These are phyloP conservation scores for Blumeriella jaapii DNA, from an alignment of 2,329 filamentous ascomycete genomes.

Conservation along the genomic window DNA sequence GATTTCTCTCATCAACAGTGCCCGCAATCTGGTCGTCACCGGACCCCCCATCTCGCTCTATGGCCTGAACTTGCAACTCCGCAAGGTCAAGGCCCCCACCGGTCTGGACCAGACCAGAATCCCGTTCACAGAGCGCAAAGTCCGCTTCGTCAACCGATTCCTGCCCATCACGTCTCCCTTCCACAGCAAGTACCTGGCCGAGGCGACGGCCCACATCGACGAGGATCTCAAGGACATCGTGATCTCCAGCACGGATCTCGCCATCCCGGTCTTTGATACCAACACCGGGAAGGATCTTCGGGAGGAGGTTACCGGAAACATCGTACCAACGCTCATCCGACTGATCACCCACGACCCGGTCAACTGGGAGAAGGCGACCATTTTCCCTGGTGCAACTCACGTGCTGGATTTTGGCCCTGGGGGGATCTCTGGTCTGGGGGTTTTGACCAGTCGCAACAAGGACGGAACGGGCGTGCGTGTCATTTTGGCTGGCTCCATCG, in stretches of 20 bases:
- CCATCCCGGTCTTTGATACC: constrained; percentile 82
- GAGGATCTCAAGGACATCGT: constrained; percentile 76
- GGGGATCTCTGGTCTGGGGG: constrained; percentile 90
- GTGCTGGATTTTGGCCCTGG: constrained; percentile 95
- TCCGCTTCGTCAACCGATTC: constrained; percentile 94
- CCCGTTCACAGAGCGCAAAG: constrained; percentile 89
- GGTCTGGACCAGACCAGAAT: constrained; percentile 91
- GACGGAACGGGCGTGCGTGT: constrained; percentile 96
- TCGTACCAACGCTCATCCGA: constrained; percentile 76
- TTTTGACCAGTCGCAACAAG: constrained; percentile 97
- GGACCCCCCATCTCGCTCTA: constrained; percentile 93
- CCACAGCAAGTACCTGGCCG: constrained; percentile 85
- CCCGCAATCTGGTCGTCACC: constrained; percentile 91
- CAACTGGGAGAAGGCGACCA: constrained; percentile 90
- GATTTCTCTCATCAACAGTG: constrained; percentile 93
- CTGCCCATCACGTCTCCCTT: constrained; percentile 95
- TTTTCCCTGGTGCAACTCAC: constrained; percentile 84
- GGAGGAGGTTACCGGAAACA: constrained; percentile 55
- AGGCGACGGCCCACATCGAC: constrained; percentile 72
- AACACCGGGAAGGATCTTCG: constrained; percentile 80
- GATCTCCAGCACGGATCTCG: constrained; percentile 62
- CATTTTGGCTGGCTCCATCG: constrained; percentile 86
- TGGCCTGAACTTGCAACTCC: constrained; percentile 85
- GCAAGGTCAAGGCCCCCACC: constrained; percentile 96
- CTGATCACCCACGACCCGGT: constrained; percentile 93